phyloP scores from a whole-genome alignment of 2,329 filamentous ascomycete genomes.

The Xylaria sp. region DNA sequence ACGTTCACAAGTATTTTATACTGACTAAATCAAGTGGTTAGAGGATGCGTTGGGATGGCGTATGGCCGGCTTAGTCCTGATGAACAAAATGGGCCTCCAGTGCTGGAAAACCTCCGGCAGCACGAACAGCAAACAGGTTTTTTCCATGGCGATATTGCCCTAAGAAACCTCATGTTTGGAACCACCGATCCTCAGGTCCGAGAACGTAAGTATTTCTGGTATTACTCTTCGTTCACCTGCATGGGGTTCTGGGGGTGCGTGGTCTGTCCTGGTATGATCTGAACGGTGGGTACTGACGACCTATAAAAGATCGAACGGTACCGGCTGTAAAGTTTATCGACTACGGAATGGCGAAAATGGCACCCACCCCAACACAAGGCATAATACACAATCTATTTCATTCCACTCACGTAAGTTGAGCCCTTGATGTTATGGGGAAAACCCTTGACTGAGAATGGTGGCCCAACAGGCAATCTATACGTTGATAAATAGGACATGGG shows the following conservation, averaged over 20 bases:
- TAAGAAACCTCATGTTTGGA: slow-evolving; percentile 13
- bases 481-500: too few species aligned
- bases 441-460: too few species aligned
- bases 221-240: not conserved
- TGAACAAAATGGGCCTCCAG: not conserved
- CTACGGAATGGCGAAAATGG: not conserved
- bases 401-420: not conserved
- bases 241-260: not conserved
- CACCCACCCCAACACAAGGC: not conserved
- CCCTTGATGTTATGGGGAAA: too few species aligned
- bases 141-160: slow-evolving; percentile 6
- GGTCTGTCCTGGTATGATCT: too few species aligned
- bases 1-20: not conserved
- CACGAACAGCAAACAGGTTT: not conserved
- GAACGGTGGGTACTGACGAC: too few species aligned
- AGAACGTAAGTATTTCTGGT: slow-evolving; percentile 8
- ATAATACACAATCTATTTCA: not conserved
- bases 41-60: slow-evolving; percentile 7
- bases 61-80: not conserved
- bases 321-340: not conserved
- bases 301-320: not conserved
- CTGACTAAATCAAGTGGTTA: slow-evolving; percentile 13
- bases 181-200: not conserved
- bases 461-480: too few species aligned
- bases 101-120: not conserved